Conservation (phyloP, 331 rosid genomes). For the Rosa hybrid region DNA sequence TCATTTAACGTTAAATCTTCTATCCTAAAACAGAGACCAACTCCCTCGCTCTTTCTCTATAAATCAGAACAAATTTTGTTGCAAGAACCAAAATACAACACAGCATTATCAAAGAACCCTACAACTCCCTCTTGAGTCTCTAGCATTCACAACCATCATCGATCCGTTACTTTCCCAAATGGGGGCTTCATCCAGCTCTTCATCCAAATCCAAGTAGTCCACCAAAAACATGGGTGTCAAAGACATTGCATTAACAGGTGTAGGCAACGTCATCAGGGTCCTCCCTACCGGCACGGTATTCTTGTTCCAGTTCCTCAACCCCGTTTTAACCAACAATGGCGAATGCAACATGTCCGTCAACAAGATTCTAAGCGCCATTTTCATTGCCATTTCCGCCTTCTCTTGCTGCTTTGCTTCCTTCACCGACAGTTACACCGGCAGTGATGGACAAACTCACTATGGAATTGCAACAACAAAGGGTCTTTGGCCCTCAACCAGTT, state of each 20-base stretch:
- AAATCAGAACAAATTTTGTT: neutral
- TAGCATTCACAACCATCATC: neutral
- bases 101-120: neutral
- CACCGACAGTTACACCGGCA: slow-evolving; percentile 67
- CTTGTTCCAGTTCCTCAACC: slow-evolving; percentile 64
- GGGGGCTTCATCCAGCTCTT: slow-evolving; percentile 12
- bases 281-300: slow-evolving; percentile 88
- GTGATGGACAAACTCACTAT: slow-evolving; percentile 48
- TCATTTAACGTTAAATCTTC: too few relatives aligned
- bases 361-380: slow-evolving; percentile 35
- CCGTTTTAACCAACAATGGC: slow-evolving; percentile 57
- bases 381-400: slow-evolving; percentile 42
- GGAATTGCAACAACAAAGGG: slow-evolving; percentile 59
- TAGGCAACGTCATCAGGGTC: slow-evolving; percentile 59
- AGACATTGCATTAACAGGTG: slow-evolving; percentile 37
- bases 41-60: slow-evolving; percentile 1
- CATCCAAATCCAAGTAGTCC: slow-evolving; percentile 10
- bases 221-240: neutral
- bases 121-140: neutral
- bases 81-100: neutral
- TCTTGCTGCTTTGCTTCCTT: slow-evolving; percentile 63
- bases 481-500: slow-evolving; percentile 53
- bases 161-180: slow-evolving; percentile 3
- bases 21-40: too few relatives aligned
- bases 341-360: slow-evolving; percentile 37